A percentile compares a stretch with the other conserved stretches of the same genome.
phyloP scores from a whole-genome alignment of 225 moss, liverwort and hornwort genomes.

The Lunularia cruciata region DNA sequence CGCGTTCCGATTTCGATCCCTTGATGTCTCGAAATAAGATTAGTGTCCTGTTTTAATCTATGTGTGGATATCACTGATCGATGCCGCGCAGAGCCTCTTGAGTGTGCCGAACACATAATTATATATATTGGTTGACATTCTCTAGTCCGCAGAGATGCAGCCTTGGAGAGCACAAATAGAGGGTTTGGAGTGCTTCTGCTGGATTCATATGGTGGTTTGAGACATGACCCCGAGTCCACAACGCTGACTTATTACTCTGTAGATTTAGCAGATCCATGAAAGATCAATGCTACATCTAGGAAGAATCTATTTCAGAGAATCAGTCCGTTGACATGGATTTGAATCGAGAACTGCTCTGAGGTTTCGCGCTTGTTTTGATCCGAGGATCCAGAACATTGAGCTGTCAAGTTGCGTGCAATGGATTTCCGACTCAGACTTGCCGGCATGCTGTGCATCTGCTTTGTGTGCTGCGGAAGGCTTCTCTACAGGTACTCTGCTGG shows the following conservation, averaged over 20 bases:
- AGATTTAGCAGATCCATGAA: constrained; percentile 7
- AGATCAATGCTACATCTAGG: background rate
- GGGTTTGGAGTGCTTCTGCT: background rate
- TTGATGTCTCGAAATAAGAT: background rate
- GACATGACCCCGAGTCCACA: constrained; percentile 4
- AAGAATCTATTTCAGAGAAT: constrained; percentile 10
- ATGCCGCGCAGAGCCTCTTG: background rate
- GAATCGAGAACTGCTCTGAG: background rate
- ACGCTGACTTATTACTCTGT: constrained; percentile 3
- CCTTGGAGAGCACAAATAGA: background rate
- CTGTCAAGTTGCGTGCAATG: background rate
- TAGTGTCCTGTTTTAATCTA: background rate
- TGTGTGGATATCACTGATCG: background rate
- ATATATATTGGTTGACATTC: background rate
- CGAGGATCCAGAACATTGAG: background rate
- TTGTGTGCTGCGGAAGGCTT: constrained; percentile 21
- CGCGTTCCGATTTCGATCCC: background rate
- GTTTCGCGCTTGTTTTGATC: background rate
- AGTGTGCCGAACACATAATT: background rate
- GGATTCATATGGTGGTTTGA: background rate
- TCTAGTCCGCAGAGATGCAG: background rate
- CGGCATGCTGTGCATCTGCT: constrained; percentile 18
- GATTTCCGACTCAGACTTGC: constrained; percentile 20
- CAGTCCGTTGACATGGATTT: constrained; percentile 6
- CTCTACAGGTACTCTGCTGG: constrained; percentile 23